Percentiles rank a stretch among this genome's conserved stretches.
Conservation (phyloP, 768 basidiomycete genomes). For the Tephrocybe sp. region DNA sequence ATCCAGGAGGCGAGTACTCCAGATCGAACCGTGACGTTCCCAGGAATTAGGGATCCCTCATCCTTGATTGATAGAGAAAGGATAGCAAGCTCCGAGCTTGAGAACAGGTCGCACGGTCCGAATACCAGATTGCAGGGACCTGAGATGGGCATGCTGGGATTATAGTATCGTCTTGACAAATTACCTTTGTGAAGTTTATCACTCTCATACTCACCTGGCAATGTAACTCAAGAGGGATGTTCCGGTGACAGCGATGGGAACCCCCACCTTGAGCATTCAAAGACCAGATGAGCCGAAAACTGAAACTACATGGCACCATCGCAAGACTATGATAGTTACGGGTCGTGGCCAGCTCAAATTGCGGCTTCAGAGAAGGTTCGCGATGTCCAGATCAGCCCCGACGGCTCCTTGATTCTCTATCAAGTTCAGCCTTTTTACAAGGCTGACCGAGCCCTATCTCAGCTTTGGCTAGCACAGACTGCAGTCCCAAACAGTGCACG, state of each 20-base stretch:
- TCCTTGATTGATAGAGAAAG: background rate
- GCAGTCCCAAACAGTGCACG: slow-evolving; percentile 25
- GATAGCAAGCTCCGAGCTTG: background rate
- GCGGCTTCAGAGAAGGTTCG: slow-evolving; percentile 29
- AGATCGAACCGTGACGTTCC: too few relatives aligned
- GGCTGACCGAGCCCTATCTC: slow-evolving; percentile 20
- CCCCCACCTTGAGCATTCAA: background rate
- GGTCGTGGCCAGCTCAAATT: slow-evolving; percentile 23
- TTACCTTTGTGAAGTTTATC: too few relatives aligned
- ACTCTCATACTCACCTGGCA: too few relatives aligned
- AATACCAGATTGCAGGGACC: background rate
- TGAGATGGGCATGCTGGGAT: too few relatives aligned
- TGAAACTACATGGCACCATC: background rate
- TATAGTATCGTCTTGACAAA: background rate
- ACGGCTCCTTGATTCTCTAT: slow-evolving; percentile 28
- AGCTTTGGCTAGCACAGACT: slow-evolving; percentile 30
- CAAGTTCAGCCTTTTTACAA: slow-evolving; percentile 32
- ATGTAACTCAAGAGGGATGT: background rate
- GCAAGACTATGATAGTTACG: too few relatives aligned
- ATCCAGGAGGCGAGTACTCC: too few relatives aligned
- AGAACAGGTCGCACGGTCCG: background rate
- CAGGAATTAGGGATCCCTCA: too few relatives aligned
- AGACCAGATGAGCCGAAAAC: background rate
- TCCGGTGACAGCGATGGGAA: background rate
- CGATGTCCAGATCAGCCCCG: slow-evolving; percentile 31